These are phyloP conservation scores for rapeseed (Brassica napus) DNA, from an alignment of 345 rosid species.

Conservation along the genomic window DNA sequence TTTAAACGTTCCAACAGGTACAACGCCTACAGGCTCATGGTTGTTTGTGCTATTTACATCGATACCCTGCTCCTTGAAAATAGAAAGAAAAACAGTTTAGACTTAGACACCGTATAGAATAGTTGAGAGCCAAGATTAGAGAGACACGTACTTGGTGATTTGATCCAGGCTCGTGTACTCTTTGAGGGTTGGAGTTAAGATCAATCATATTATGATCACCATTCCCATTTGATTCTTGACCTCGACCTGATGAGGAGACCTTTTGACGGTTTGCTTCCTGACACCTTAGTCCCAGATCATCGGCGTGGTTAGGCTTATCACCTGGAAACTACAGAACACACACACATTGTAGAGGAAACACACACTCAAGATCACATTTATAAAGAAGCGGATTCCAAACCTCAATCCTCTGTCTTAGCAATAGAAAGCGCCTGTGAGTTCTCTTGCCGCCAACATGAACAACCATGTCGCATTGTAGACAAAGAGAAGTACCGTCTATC, in stretches of 20 bases:
- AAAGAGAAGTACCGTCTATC: conserved; percentile 79
- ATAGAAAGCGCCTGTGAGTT: conserved; percentile 65
- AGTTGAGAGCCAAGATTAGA: not conserved
- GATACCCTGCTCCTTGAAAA: conserved; percentile 46
- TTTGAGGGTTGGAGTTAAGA: conserved; percentile 69
- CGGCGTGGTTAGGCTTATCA: conserved; percentile 50
- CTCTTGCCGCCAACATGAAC: conserved; percentile 88
- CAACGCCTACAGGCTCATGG: conserved; percentile 49
- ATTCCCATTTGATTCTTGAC: conserved; percentile 37
- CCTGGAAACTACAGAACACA: conserved; percentile 65
- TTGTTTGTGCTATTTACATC: conserved; percentile 49
- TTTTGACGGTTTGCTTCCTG: conserved; percentile 40
- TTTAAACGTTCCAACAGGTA: conserved; percentile 57
- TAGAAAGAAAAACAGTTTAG: not conserved
- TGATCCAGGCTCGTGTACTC: conserved; percentile 55
- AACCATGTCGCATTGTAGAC: conserved; percentile 80
- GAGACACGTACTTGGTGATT: conserved; percentile 52
- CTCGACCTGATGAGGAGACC: conserved; percentile 32
- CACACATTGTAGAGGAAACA: not conserved
- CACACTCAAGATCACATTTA: not conserved
- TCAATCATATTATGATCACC: conserved; percentile 59
- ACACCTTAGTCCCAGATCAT: conserved; percentile 40
- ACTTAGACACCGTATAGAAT: not conserved
- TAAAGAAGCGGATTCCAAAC: conserved; percentile 34
- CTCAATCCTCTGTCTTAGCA: conserved; percentile 78